Base-by-base conservation (phyloP, 495 filamentous ascomycete genomes). In the Oidiodendron maius region DNA sequence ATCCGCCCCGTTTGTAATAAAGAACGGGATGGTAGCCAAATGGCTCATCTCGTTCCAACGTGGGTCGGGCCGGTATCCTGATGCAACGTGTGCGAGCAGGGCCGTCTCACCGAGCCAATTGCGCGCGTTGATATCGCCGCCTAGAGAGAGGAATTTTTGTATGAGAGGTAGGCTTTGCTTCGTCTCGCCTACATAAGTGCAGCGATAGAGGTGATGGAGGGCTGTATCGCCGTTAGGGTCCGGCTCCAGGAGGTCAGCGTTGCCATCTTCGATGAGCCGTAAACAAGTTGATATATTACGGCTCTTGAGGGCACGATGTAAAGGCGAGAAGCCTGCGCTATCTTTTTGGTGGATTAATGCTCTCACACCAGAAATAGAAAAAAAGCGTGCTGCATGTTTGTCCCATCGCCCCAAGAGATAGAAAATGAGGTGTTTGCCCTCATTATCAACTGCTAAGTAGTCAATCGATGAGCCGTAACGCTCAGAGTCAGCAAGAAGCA, bases 41-140 rank as follows among this genome's bases (percentile, higher is more conserved):
- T 23, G 22, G 2, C 5, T 21, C 10, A 13, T 20, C 8, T 35
- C 17, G 20, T n/a, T 34, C 9, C 28, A 9, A 34, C n/a, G 28
- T n/a, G 8, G 9, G 28, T 34, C 28, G 28, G 8, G 9, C 8
- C 28, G 9, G 28, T 34, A n/a, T n/a, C 28, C n/a, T 34, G 28
- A 8, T 34, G 28, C 13, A 17, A 37, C n/a, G 18, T 37, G 18
- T 4, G 5, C 4, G 47, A 64, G 64, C 3, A 66, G 22, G 1
- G 60, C 54, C 5, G 64, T 68, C 45, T 66, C 64, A 17, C 60
- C 60, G 10, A 35, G 41, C 8, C 13, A 6, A 40, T 68, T 64
- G 11, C 50, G 46, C 3, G 53, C 56, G 37, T 68, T 64, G 18
- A 66, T 55, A 17, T 60, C 46, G 11, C 58, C 16, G 11, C 62